These are phyloP conservation scores for Mortierella sp. DNA, from an alignment of 371 early-diverging fungal genomes.

Conservation along the genomic window DNA sequence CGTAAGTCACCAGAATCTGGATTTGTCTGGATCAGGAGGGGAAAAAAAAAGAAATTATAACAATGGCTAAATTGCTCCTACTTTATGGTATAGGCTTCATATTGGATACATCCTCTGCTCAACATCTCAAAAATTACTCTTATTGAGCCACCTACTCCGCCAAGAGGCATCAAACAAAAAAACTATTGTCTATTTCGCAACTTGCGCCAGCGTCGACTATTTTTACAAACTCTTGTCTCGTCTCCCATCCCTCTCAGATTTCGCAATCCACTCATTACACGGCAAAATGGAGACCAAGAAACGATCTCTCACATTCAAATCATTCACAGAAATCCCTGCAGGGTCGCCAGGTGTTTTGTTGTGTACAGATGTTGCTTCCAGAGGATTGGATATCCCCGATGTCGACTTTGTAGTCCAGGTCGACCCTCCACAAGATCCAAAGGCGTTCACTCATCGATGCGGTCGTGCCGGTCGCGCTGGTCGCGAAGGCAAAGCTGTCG, in stretches of 20 bases:
- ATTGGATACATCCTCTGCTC: slow-evolving; percentile 83
- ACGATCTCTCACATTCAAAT: slow-evolving; percentile 74
- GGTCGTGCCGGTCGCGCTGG: slow-evolving; percentile 98
- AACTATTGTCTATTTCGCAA: slow-evolving; percentile 94
- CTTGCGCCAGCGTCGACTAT: slow-evolving; percentile 96
- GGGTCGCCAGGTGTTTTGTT: slow-evolving; percentile 83
- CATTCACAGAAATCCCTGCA: slow-evolving; percentile 70
- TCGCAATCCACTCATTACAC: slow-evolving; percentile 86
- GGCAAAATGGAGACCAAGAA: slow-evolving; percentile 95
- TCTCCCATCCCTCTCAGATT: slow-evolving; percentile 59
- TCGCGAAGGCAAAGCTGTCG: slow-evolving; percentile 87
- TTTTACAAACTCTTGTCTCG: slow-evolving; percentile 77
- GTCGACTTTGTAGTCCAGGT: slow-evolving; percentile 97
- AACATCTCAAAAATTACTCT: slow-evolving; percentile 84
- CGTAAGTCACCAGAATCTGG: slow-evolving; percentile 51
- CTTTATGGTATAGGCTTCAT: slow-evolving; percentile 62
- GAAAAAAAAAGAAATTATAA: too few relatives aligned
- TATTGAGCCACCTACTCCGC: slow-evolving; percentile 75
- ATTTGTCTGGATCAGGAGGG: too few relatives aligned
- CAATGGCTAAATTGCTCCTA: not conserved
- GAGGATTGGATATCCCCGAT: slow-evolving; percentile 98
- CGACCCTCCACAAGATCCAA: slow-evolving; percentile 97
- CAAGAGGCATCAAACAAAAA: slow-evolving; percentile 74
- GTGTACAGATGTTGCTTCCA: slow-evolving; percentile 98
- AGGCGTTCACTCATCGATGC: slow-evolving; percentile 97